Evolutionary conservation across 805 yeast species (phyloP).

Genomic region (Myxozyma mucilagina): DNA sequence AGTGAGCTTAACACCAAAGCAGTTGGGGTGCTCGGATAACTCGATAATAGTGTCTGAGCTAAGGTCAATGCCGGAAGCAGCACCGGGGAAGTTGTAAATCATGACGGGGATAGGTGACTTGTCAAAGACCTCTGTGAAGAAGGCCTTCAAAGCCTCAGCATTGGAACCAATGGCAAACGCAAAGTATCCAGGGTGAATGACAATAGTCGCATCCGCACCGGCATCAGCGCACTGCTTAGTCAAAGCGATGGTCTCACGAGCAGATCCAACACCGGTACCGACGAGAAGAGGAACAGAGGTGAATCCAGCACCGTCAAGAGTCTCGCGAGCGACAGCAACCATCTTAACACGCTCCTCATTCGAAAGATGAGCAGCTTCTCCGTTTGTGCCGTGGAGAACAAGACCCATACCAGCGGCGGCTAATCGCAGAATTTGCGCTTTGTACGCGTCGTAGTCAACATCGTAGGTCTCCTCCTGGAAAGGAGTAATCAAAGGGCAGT

Average conservation of each 20-base stretch:
- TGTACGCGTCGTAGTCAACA: conserved; percentile 28
- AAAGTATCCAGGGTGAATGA: conserved; percentile 51
- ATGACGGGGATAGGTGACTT: conserved; percentile 47
- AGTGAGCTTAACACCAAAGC: conserved; percentile 45
- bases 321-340: conserved; percentile 37
- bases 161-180: conserved; percentile 49
- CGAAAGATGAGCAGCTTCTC: conserved; percentile 49
- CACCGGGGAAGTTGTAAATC: conserved; percentile 54
- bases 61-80: conserved; percentile 46
- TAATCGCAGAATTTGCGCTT: conserved; percentile 27
- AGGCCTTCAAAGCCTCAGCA: conserved; percentile 47
- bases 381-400: conserved; percentile 33
- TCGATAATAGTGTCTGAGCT: conserved; percentile 45
- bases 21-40: conserved; percentile 45
- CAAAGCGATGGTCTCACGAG: conserved; percentile 48
- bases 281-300: conserved; percentile 48
- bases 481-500: conserved; percentile 29
- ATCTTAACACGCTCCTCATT: conserved; percentile 45
- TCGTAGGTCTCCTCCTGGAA: conserved; percentile 18
- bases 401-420: conserved; percentile 33
- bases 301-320: conserved; percentile 41
- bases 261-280: conserved; percentile 52
- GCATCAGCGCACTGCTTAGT: conserved; percentile 36
- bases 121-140: conserved; percentile 49
- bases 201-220: conserved; percentile 39